Conservation (phyloP, 192 early-diverging fungal genomes). For the Coemansia sp. region DNA sequence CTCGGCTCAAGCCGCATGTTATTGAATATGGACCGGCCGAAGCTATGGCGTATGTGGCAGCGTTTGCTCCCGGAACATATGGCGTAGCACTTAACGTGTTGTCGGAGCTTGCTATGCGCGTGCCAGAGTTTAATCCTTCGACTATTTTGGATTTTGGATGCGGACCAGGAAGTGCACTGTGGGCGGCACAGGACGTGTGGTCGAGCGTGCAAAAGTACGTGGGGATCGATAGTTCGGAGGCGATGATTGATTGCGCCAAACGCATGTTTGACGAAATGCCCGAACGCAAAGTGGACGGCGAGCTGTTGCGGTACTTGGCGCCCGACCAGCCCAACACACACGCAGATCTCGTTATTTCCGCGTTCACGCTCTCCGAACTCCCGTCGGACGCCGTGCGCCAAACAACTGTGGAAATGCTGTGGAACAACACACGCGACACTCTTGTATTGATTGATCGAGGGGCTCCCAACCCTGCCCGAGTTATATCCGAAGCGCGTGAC, state of each 20-base stretch:
- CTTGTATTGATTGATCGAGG: conserved; percentile 84
- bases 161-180: conserved; percentile 81
- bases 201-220: conserved; percentile 45
- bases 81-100: conserved; percentile 70
- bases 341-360: conserved; percentile 70
- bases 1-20: conserved; percentile 58
- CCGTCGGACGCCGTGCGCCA: conserved; percentile 62
- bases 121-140: conserved; percentile 62
- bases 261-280: conserved; percentile 29
- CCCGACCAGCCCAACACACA: conserved; percentile 26
- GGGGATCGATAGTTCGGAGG: conserved; percentile 75
- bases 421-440: conserved; percentile 75
- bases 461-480: conserved; percentile 66
- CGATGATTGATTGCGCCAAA: conserved; percentile 73
- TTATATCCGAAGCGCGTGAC: conserved; percentile 67
- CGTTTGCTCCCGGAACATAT: conserved; percentile 62
- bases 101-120: conserved; percentile 59
- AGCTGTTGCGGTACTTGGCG: conserved; percentile 66
- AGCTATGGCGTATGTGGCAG: conserved; percentile 69
- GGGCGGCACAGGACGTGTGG: conserved; percentile 70
- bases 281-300: neutral
- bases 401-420: conserved; percentile 68
- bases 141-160: conserved; percentile 77
- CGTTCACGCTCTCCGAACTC: conserved; percentile 74
- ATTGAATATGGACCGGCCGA: conserved; percentile 72